phyloP scores from a whole-genome alignment of 257 asterid species.

The Paulownia fortunei region DNA sequence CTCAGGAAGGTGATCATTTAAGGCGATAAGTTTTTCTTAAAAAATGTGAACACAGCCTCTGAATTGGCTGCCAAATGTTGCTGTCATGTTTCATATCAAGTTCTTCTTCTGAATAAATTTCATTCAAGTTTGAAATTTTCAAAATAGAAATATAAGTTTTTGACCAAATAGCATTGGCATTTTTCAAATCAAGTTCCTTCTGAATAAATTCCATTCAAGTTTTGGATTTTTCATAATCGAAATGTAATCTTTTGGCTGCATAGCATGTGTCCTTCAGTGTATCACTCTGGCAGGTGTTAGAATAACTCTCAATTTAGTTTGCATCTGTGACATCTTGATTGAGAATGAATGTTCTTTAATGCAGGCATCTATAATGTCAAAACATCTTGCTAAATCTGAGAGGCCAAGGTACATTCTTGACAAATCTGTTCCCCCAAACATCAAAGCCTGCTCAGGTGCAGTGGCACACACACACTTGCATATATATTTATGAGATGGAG shows the following conservation, averaged over 20 bases:
- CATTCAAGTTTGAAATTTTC: not conserved
- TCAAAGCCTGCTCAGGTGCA: not conserved
- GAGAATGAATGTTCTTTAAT: slow-evolving; percentile 10
- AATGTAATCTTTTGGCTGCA: not conserved
- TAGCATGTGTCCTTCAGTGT: not conserved
- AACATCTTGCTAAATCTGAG: slow-evolving; percentile 69
- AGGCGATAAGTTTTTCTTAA: not conserved
- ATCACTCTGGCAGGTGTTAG: not conserved
- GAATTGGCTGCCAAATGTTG: not conserved
- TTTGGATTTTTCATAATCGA: not conserved
- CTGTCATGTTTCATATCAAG: slow-evolving; percentile 7
- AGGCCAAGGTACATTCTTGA: slow-evolving; percentile 64
- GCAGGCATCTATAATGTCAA: slow-evolving; percentile 89
- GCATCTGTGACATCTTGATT: not conserved
- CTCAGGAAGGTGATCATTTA: not conserved
- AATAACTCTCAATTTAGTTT: not conserved
- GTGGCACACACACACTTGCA: not conserved
- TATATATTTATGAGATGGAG: not conserved
- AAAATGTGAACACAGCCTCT: not conserved
- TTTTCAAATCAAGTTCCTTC: not conserved
- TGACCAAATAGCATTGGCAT: not conserved
- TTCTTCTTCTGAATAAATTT: not conserved
- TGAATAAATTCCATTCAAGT: not conserved
- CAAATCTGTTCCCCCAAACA: not conserved
- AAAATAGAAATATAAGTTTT: not conserved